Evolutionary conservation across 768 basidiomycete genomes (phyloP), one percentile per base, ranked within the genome.

Genomic region (Strobilomyces dryophilus): DNA sequence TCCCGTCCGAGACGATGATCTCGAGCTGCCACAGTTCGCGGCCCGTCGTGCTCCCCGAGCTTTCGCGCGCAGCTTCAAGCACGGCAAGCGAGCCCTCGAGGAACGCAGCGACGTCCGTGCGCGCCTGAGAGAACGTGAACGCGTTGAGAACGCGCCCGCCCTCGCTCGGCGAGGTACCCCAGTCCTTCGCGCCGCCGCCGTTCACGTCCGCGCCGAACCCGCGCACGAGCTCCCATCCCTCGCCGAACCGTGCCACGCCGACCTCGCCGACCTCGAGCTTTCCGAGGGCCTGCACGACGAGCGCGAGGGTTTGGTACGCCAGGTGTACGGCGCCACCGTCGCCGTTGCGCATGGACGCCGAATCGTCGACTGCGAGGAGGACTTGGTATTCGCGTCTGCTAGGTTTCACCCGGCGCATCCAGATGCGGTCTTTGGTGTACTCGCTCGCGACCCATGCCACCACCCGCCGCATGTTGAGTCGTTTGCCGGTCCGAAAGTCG

Each of bases 401-500:
- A 6, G 97, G 95, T 46, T 89, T 85, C 4, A 95, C 97, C 20
- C 97, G 82, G 24, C 95, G 87, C 34, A 98, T 76, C 97, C 97
- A 99, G 58, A 98, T 98, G 73, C 95, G 95, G 79, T 99, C 95
- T 69, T 98, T 98, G 47, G 95, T 98, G 76, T 92, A 99, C 73
- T 99, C 97, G 72, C 89, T 92, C 34, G 97, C 95, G 55, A 99
- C 95, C 76, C 95, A 98, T 4, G 90, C 84, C 55, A 99, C 95
- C 68, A 98, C 92, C 73, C 95, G 95, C 69, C 95, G 93, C 95
- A 98, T 98, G 71, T 98, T 98, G 29, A 99, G 80, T 18, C 95
- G 81, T 73, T 99, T 99, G 48, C 97, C 97, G 0, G 92, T 95
- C 29, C 95, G 89, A 70, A 97, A 99, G 74, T 98, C 97, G 36